These are phyloP conservation scores for Sporothrix brunneoviolacea DNA, from an alignment of 2,329 filamentous ascomycete genomes.

Conservation along the genomic window DNA sequence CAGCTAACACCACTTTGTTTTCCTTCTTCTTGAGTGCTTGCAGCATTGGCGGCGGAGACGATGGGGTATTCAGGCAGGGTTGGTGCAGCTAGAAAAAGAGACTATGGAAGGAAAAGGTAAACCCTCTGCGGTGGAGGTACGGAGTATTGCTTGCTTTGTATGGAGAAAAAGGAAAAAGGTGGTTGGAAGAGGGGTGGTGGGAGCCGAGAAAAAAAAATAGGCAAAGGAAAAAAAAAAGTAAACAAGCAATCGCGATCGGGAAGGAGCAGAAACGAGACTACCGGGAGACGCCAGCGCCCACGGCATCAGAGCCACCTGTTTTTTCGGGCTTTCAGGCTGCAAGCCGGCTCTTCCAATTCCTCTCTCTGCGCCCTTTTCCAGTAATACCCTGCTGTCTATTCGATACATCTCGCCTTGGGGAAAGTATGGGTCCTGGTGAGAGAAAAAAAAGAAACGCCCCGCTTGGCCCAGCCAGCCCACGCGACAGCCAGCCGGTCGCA, in stretches of 20 bases:
- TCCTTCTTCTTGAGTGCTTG: slow-evolving; percentile 3
- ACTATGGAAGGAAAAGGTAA: neutral
- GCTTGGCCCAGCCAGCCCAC: neutral
- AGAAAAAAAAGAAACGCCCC: neutral
- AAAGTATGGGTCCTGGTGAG: neutral
- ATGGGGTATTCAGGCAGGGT: neutral
- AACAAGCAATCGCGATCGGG: no score
- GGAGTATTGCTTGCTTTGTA: neutral
- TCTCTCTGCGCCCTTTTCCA: no score
- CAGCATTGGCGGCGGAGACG: slow-evolving; percentile 1
- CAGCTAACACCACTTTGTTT: slow-evolving; percentile 2
- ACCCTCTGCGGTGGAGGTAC: no score
- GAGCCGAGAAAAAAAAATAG: no score
- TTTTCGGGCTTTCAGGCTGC: no score
- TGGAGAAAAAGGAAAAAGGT: neutral
- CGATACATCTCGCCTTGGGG: neutral
- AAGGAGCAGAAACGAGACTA: no score
- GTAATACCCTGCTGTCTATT: neutral
- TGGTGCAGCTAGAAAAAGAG: neutral
- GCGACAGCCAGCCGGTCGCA: neutral
- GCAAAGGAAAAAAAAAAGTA: no score
- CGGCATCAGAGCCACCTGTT: no score
- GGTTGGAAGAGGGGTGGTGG: no score
- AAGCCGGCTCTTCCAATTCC: no score
- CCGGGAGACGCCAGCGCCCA: no score